A percentile compares a stretch with the other conserved stretches of the same genome.
Evolutionary conservation across 1,139 yeast species (phyloP).

Genomic region (Citeromyces siamensis): DNA sequence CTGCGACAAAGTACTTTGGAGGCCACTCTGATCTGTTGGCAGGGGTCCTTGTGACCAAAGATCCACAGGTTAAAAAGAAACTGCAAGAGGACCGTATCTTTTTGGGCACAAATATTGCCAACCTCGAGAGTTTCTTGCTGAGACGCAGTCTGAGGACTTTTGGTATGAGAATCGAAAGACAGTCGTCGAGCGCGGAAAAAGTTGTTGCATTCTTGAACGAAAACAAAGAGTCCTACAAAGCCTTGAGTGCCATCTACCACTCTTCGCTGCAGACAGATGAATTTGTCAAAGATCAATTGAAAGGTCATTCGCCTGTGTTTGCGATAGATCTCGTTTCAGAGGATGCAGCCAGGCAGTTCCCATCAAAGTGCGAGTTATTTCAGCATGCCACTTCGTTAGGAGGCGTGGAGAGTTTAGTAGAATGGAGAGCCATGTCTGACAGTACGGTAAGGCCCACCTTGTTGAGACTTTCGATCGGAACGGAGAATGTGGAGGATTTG

Average conservation of each 20-base stretch:
- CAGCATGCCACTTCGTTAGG: constrained; percentile 93
- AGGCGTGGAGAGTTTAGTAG: constrained; percentile 78
- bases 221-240: constrained; percentile 33
- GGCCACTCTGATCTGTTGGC: constrained; percentile 90
- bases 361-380: constrained; percentile 56
- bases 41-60: constrained; percentile 72
- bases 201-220: constrained; percentile 58
- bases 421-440: constrained; percentile 79
- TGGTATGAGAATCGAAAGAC: constrained; percentile 68
- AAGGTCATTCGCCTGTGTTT: constrained; percentile 68
- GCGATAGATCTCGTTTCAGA: constrained; percentile 40
- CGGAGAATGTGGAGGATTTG: constrained; percentile 74
- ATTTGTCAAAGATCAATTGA: constrained; percentile 52
- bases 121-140: constrained; percentile 86
- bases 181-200: constrained; percentile 51
- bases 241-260: constrained; percentile 43
- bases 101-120: too few relatives aligned
- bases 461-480: constrained; percentile 77
- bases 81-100: too few relatives aligned
- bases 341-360: constrained; percentile 50
- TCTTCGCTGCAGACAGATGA: constrained; percentile 63
- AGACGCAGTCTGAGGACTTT: constrained; percentile 87
- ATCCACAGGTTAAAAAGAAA: constrained; percentile 44
- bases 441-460: constrained; percentile 77
- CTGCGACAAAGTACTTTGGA: constrained; percentile 84